Conservation (phyloP, 2,329 filamentous ascomycete genomes). For the Phialophora macrospora region DNA sequence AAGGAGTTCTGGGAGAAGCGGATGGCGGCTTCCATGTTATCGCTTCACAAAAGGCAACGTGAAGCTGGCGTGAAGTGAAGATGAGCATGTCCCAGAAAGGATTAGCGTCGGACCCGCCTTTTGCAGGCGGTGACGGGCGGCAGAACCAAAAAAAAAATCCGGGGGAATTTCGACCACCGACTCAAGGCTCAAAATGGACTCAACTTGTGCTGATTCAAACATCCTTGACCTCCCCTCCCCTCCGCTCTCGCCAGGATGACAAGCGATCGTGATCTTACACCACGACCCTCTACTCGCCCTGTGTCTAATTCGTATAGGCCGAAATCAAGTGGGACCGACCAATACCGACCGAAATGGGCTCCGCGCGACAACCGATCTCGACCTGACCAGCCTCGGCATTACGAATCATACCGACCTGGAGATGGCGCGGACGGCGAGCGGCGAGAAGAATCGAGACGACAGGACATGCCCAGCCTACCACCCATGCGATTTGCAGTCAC, state of each 20-base stretch:
- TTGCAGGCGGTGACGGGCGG: slow-evolving; percentile 25
- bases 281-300: not conserved
- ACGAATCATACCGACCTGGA: slow-evolving; percentile 13
- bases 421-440: not conserved
- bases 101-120: not conserved
- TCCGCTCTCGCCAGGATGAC: slow-evolving; percentile 16
- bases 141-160: slow-evolving; percentile 26
- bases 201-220: not conserved
- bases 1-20: slow-evolving; percentile 67
- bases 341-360: not conserved
- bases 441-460: not conserved
- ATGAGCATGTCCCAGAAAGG: slow-evolving; percentile 5
- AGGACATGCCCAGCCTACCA: not conserved
- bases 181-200: not conserved
- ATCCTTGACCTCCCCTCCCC: not conserved
- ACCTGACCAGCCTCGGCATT: not conserved
- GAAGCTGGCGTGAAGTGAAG: not conserved
- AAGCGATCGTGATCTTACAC: slow-evolving; percentile 5
- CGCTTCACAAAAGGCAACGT: not conserved
- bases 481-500: slow-evolving; percentile 26
- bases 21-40: slow-evolving; percentile 63
- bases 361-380: not conserved
- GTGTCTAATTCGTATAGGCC: slow-evolving; percentile 14
- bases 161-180: slow-evolving; percentile 7
- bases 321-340: not conserved